Evolutionary conservation across 1,139 yeast genomes (phyloP).

Genomic region (Geotrichum histeridarum): DNA sequence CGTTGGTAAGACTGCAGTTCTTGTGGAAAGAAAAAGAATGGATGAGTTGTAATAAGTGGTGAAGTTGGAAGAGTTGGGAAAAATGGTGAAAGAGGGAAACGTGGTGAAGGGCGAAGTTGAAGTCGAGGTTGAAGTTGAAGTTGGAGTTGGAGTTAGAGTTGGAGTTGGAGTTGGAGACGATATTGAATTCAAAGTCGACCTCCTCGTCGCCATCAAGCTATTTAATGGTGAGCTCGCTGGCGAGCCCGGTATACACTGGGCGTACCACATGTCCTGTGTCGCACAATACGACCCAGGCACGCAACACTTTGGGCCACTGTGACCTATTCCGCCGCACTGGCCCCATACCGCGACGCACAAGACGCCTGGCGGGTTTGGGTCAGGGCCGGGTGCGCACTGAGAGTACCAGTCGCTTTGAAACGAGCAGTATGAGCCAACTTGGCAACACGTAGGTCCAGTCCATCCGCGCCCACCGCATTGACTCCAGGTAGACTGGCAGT

Average conservation of each 20-base stretch:
- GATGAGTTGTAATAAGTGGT: too few relatives aligned
- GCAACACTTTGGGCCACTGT: conserved; percentile 9
- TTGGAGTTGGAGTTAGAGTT: too few relatives aligned
- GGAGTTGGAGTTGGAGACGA: too few relatives aligned
- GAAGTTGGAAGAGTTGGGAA: too few relatives aligned
- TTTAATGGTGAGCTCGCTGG: too few relatives aligned
- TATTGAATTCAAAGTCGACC: neutral
- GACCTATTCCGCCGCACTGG: conserved; percentile 7
- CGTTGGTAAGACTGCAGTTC: too few relatives aligned
- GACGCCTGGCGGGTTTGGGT: neutral
- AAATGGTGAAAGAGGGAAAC: too few relatives aligned
- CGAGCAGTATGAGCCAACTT: conserved; percentile 10
- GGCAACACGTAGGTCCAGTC: conserved; percentile 11
- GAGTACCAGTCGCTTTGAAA: conserved; percentile 7
- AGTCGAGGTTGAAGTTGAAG: too few relatives aligned
- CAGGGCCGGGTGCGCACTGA: conserved; percentile 4
- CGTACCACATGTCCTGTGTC: neutral
- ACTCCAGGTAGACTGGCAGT: neutral
- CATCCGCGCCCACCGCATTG: conserved; percentile 13
- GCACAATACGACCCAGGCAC: neutral
- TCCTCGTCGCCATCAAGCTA: too few relatives aligned
- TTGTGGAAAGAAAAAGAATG: too few relatives aligned
- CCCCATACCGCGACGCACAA: neutral
- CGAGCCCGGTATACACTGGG: conserved; percentile 6
- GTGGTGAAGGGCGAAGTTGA: too few relatives aligned